Evolutionary conservation across 371 early-diverging fungal genomes (phyloP).

Genomic region (Mucor mucedo): DNA sequence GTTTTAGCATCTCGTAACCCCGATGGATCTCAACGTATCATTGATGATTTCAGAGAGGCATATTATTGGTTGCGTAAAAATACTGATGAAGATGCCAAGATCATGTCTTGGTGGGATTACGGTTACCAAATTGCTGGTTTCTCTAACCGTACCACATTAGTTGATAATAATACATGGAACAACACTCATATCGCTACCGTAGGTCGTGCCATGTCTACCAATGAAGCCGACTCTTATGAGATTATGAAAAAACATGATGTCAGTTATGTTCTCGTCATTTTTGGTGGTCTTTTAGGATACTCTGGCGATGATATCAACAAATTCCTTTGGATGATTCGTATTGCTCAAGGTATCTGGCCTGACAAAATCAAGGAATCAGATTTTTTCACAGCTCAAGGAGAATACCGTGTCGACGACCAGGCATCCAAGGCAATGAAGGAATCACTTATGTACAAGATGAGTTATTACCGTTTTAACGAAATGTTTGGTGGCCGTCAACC

Average conservation of each 20-base stretch:
- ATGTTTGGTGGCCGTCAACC: constrained; percentile 79
- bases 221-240: constrained; percentile 91
- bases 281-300: constrained; percentile 95
- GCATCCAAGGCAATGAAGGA: constrained; percentile 91
- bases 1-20: constrained; percentile 88
- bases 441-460: constrained; percentile 96
- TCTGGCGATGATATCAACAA: constrained; percentile 99
- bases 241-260: constrained; percentile 93
- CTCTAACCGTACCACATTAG: constrained; percentile 95
- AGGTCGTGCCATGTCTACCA: constrained; percentile 91
- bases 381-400: constrained; percentile 90
- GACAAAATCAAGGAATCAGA: constrained; percentile 86
- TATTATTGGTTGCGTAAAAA: constrained; percentile 99
- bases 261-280: constrained; percentile 94
- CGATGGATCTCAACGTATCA: constrained; percentile 92
- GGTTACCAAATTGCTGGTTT: constrained; percentile 99
- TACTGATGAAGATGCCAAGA: constrained; percentile 90
- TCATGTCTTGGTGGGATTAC: constrained; percentile 99
- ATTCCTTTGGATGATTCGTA: constrained; percentile 99
- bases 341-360: constrained; percentile 96
- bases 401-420: constrained; percentile 91
- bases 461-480: constrained; percentile 93
- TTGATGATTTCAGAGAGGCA: constrained; percentile 99
- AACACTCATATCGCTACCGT: constrained; percentile 99
- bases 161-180: constrained; percentile 99